Conservation (phyloP, 1,139 yeast species). For the Scheffersomyces segobiensis region DNA sequence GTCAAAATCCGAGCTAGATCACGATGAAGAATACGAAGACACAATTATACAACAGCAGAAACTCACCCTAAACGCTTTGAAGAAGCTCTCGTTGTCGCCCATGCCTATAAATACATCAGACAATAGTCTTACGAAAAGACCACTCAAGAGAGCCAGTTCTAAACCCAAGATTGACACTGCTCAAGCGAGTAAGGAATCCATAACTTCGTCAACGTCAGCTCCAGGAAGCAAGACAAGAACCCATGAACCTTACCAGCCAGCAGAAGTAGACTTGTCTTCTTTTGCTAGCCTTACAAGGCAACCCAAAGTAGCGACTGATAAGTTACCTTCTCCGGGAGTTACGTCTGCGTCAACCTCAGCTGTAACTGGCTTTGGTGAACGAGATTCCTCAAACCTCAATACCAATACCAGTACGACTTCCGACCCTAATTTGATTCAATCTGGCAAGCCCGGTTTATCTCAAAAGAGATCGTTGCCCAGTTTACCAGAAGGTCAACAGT, state of each 20-base stretch:
- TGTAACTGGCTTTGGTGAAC: background rate
- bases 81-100: slow-evolving; percentile 46
- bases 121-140: background rate
- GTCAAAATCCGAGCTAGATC: background rate
- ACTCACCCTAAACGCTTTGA: slow-evolving; percentile 46
- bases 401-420: background rate
- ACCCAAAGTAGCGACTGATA: slow-evolving; percentile 23
- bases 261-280: slow-evolving; percentile 53
- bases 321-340: background rate
- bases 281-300: slow-evolving; percentile 51
- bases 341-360: slow-evolving; percentile 1
- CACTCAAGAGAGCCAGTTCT: background rate
- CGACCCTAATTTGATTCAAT: background rate
- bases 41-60: slow-evolving; percentile 43
- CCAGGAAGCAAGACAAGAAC: slow-evolving; percentile 1
- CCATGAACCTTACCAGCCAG: slow-evolving; percentile 50
- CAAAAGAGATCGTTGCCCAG: slow-evolving; percentile 7
- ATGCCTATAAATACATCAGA: slow-evolving; percentile 29
- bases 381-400: background rate
- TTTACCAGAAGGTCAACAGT: slow-evolving; percentile 7
- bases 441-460: background rate
- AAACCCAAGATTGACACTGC: background rate
- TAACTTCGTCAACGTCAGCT: background rate
- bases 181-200: background rate
- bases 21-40: slow-evolving; percentile 30